Base-by-base conservation (phyloP, 2,329 filamentous ascomycete genomes). In the Trichoderma gracile region DNA sequence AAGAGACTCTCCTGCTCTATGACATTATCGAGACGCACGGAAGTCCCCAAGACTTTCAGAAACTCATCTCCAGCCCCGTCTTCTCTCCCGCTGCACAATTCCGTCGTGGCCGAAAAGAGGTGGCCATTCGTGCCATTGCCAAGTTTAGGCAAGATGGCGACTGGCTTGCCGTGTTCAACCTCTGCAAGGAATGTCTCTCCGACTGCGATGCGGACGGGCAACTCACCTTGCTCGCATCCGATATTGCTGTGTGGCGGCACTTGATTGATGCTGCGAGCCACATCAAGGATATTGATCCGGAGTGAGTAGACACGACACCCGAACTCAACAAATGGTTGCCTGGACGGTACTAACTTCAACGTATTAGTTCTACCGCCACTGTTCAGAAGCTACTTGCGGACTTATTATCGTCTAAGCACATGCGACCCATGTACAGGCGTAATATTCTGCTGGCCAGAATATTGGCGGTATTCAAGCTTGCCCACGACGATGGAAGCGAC, bases 1-100 rank as follows among this genome's bases (percentile, higher is more conserved):
- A 85, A 64, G 82, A 85, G 66, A 77, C 82, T 2, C 73, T 81
- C 0, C 75, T 85, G 2, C 77, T 82, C 19, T 84, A 83, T 66
- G 76, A 79, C 1, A 76, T 84, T 23, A 70, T 82, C 0, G 76
- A 78, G 33, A 75, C 74, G 4, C 79, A 82, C 10, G 81, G 79
- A 0, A 76, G 75, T 1, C 69, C 72, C 0, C 77, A 76, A 0
- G 81, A 82, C 49, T 79, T 78, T 64, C 66, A 77, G 1, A 78
- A 78, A 43, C 73, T 79, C 8, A 69, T 80, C 0, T 64, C 70
- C 3, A 79, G 79, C 49, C 72, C 77, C 0, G 68, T 76, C 0
- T 76, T 82, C 9, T 78, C 78, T 0, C 81, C 81, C 0, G 69
- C 80, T 3, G 70, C 71, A 21, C 80, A 83, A 67, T 79, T 84